Evolutionary conservation across 345 rosid genomes (phyloP).

Genomic region (Linum lewisii): DNA sequence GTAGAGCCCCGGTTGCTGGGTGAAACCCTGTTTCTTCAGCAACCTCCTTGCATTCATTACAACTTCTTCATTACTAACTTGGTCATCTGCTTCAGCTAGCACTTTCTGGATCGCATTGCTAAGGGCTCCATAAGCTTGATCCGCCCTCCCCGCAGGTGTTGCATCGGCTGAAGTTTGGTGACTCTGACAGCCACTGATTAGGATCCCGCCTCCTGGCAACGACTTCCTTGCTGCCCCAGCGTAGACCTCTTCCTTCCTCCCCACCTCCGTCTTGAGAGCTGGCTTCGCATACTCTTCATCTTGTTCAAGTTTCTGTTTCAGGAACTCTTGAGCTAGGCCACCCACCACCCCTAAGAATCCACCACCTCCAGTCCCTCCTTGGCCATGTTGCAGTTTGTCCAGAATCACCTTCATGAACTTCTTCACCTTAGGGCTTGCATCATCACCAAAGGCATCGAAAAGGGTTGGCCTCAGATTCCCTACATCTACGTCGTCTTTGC

Average conservation of each 20-base stretch:
- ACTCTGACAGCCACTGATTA: constrained; percentile 88
- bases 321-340: constrained; percentile 69
- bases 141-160: constrained; percentile 55
- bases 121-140: constrained; percentile 80
- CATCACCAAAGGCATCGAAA: constrained; percentile 76
- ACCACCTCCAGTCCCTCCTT: constrained; percentile 37
- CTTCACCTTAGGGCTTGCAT: constrained; percentile 86
- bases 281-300: constrained; percentile 61
- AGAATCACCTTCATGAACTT: constrained; percentile 82
- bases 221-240: constrained; percentile 61
- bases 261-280: constrained; percentile 59
- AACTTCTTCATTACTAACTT: constrained; percentile 45
- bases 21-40: constrained; percentile 69
- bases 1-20: constrained; percentile 91
- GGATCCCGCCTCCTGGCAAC: constrained; percentile 66
- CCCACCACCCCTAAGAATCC: constrained; percentile 81
- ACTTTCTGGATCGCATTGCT: constrained; percentile 87
- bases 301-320: constrained; percentile 60
- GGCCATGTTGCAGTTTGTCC: constrained; percentile 40
- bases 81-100: constrained; percentile 41
- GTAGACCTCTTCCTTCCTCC: constrained; percentile 61
- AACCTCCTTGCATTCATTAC: constrained; percentile 55
- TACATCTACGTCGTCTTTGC: constrained; percentile 62
- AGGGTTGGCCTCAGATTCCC: constrained; percentile 85
- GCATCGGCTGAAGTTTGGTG: constrained; percentile 98